These are phyloP conservation scores for Anastatica hierochuntica DNA, from an alignment of 345 rosid species.

Conservation along the genomic window DNA sequence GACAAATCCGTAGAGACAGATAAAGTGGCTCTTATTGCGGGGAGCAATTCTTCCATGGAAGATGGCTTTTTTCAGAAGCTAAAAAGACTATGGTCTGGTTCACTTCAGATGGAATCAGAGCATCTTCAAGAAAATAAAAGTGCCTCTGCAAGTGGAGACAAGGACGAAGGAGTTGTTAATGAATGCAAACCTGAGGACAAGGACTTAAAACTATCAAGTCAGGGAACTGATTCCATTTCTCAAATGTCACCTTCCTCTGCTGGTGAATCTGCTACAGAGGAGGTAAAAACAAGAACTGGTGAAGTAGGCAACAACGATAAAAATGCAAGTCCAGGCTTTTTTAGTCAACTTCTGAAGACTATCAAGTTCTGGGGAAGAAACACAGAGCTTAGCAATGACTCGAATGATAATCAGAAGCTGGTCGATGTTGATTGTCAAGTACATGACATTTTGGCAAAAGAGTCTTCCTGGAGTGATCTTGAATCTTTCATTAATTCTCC, in stretches of 20 bases:
- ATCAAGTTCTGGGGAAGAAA: constrained; percentile 34
- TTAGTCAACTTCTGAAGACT: constrained; percentile 30
- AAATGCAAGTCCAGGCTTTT: constrained; percentile 26
- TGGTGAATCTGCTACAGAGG: constrained; percentile 17
- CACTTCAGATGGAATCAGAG: constrained; percentile 19
- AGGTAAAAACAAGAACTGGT: constrained; percentile 19
- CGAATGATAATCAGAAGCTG: constrained; percentile 21
- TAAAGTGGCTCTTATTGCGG: constrained; percentile 15
- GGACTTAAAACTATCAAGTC: constrained; percentile 9
- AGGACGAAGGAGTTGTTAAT: constrained; percentile 12
- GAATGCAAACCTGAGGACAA: constrained; percentile 19
- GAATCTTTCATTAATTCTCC: constrained; percentile 49
- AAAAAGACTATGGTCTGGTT: constrained; percentile 42
- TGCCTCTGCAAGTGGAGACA: constrained; percentile 16
- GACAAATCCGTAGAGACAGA: constrained; percentile 7
- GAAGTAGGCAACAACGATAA: constrained; percentile 17
- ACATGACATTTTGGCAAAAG: constrained; percentile 29
- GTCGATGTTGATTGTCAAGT: constrained; percentile 14
- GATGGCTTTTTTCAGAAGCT: constrained; percentile 32
- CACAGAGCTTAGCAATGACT: constrained; percentile 21
- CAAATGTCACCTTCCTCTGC: constrained; percentile 13
- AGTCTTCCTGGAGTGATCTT: constrained; percentile 50
- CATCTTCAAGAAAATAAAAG: constrained; percentile 5
- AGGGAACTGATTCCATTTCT: constrained; percentile 7
- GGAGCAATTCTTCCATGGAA: constrained; percentile 28